phyloP scores from a whole-genome alignment of 106 monocot genomes.

The Cymbidium sinense region DNA sequence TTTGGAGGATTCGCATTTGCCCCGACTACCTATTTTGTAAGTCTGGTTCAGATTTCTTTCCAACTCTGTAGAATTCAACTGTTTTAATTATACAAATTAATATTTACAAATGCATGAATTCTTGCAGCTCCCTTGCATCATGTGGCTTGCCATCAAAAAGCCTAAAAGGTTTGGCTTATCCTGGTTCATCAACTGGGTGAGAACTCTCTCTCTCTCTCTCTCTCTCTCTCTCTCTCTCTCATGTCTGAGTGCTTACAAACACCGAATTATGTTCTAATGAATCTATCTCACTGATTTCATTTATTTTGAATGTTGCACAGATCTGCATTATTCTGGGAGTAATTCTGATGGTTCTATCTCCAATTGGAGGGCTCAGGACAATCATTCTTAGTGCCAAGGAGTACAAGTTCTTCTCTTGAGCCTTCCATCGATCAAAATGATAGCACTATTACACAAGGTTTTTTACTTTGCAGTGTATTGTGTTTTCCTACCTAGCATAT shows the following conservation, averaged over 20 bases:
- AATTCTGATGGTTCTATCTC: conserved; percentile 36
- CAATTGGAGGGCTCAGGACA: conserved; percentile 44
- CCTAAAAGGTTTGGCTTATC: conserved; percentile 44
- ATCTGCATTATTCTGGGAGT: conserved; percentile 44
- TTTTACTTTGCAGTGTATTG: neutral
- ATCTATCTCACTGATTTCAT: neutral
- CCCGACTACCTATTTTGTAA: conserved; percentile 17
- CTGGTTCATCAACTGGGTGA: conserved; percentile 28
- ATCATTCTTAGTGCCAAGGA: conserved; percentile 35
- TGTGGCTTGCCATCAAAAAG: conserved; percentile 57
- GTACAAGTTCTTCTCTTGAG: conserved; percentile 34
- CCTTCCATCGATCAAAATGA: neutral
- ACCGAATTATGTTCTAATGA: neutral
- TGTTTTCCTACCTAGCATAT: neutral
- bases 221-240: neutral
- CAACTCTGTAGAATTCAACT: neutral
- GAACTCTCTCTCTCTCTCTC: neutral
- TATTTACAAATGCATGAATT: neutral
- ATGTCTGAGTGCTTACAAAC: neutral
- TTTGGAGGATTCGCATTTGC: conserved; percentile 16
- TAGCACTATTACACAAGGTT: neutral
- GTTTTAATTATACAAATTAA: neutral
- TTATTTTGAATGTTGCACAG: conserved; percentile 10
- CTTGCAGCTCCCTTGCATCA: conserved; percentile 59
- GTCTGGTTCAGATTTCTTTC: neutral